Evolutionary conservation across 2,329 filamentous ascomycete species (phyloP).

Genomic region (Alternaria brassicicola): DNA sequence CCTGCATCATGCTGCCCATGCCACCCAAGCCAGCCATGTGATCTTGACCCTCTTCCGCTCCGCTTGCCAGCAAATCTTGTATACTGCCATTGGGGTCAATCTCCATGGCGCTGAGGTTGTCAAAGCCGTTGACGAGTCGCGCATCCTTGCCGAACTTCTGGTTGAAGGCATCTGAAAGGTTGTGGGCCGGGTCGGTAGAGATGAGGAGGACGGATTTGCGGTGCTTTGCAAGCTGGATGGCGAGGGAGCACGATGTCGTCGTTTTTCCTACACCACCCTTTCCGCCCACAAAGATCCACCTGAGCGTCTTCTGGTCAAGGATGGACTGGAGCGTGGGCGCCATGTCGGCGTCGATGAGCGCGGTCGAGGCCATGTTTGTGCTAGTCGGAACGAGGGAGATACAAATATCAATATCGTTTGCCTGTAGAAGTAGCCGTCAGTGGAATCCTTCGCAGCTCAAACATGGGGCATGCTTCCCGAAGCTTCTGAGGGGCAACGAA

Average conservation of each 20-base stretch:
- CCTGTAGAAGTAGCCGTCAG: neutral
- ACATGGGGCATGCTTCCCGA: constrained; percentile 21
- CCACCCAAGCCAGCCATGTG: constrained; percentile 70
- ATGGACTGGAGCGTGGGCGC: constrained; percentile 94
- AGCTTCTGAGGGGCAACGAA: constrained; percentile 12
- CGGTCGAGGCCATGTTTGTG: constrained; percentile 46
- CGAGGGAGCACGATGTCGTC: constrained; percentile 97
- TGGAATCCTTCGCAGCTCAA: neutral
- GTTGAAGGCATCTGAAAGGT: constrained; percentile 95
- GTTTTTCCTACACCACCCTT: constrained; percentile 99
- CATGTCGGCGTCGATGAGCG: constrained; percentile 67
- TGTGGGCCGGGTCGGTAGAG: constrained; percentile 97
- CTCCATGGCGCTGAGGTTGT: constrained; percentile 97
- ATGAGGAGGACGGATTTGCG: constrained; percentile 96
- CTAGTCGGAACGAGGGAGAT: neutral
- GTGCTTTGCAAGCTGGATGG: constrained; percentile 94
- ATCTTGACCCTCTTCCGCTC: constrained; percentile 73
- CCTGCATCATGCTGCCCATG: constrained; percentile 97
- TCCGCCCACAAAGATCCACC: constrained; percentile 99
- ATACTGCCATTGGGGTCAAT: constrained; percentile 98
- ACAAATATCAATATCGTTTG: too few relatives aligned
- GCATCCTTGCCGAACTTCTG: constrained; percentile 99
- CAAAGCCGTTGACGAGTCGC: constrained; percentile 86
- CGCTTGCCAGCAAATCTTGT: constrained; percentile 86
- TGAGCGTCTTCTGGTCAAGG: constrained; percentile 90